A percentile compares a stretch with the other conserved stretches of the same genome.
phyloP scores from a whole-genome alignment of 2,329 filamentous ascomycete species.

The Aschersonia sp. region DNA sequence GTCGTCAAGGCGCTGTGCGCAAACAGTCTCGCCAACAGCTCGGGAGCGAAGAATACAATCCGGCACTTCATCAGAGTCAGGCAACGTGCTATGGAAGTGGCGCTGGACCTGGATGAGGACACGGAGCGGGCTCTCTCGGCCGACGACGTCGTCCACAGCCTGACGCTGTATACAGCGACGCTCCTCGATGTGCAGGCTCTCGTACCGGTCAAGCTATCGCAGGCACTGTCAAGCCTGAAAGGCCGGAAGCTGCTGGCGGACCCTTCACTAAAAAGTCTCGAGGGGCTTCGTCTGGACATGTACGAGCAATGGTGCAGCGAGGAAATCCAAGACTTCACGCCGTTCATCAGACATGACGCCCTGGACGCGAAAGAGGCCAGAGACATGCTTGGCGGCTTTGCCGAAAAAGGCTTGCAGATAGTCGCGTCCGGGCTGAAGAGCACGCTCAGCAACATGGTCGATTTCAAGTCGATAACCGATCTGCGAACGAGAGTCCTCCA shows the following conservation, averaged over 20 bases:
- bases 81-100: constrained; percentile 49
- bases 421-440: constrained; percentile 47
- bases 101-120: constrained; percentile 38
- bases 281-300: constrained; percentile 63
- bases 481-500: constrained; percentile 57
- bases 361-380: constrained; percentile 44
- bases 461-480: constrained; percentile 55
- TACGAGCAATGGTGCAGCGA: constrained; percentile 68
- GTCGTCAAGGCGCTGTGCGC: constrained; percentile 66
- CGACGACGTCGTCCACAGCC: constrained; percentile 43
- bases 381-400: constrained; percentile 50
- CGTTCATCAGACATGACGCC: constrained; percentile 75
- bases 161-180: constrained; percentile 64
- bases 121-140: constrained; percentile 19
- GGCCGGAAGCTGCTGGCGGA: constrained; percentile 59
- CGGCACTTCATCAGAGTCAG: constrained; percentile 65
- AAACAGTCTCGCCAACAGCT: constrained; percentile 69
- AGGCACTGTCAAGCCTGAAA: constrained; percentile 56
- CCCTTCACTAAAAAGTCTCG: constrained; percentile 45
- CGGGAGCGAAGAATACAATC: constrained; percentile 64
- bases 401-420: constrained; percentile 40
- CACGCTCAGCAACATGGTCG: constrained; percentile 42
- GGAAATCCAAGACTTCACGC: constrained; percentile 72
- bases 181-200: constrained; percentile 64
- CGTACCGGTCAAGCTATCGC: constrained; percentile 56